Base-by-base conservation (phyloP, 345 rosid species). In the Psidium guajava region DNA sequence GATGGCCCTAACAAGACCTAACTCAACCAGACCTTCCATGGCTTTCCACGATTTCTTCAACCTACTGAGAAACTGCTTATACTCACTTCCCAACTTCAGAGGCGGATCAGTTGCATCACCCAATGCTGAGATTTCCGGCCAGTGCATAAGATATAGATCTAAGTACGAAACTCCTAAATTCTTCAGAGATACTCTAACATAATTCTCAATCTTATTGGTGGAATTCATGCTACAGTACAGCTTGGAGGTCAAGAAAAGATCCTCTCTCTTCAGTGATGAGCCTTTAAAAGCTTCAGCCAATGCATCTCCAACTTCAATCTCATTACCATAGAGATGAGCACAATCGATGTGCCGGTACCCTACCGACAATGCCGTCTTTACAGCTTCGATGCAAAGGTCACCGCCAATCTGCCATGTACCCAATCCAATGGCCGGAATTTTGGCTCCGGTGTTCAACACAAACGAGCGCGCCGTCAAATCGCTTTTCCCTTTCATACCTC, bases 51-150 rank as follows among this genome's bases (percentile, higher is more conserved):
- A 91, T 87, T 93, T 90, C 89, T 93, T 93, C 90, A 93, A 64
- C 54, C 92, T 89, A 87, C 89, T 93, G 85, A 91, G 56, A 59
- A 93, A 93, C 89, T 91, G 95, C 86, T 92, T 89, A 84, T 87
- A 81, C 90, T 93, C 95, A 40, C 89, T 91, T 82, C 92, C 92
- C 10, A 91, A 90, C 89, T 93, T 93, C 55, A 85, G 86, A 64
- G 95, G 95, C 44, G 95, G 95, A 89, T 93, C 95, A 6, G 93
- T 93, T 12, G 95, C 95, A 87, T 93, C 95, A 20, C 95, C 93
- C 85, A 93, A 93, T 22, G 89, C 93, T 1, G 92, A 91, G 89
- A 84, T 90, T 77, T 91, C 95, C 36, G 93, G 95, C 93, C 95
- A 91, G 85, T 93, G 93, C 93, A 93, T 89, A 88, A 93, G 87